Base-by-base conservation (phyloP, 2,329 filamentous ascomycete genomes). In the Hortaea sp. region DNA sequence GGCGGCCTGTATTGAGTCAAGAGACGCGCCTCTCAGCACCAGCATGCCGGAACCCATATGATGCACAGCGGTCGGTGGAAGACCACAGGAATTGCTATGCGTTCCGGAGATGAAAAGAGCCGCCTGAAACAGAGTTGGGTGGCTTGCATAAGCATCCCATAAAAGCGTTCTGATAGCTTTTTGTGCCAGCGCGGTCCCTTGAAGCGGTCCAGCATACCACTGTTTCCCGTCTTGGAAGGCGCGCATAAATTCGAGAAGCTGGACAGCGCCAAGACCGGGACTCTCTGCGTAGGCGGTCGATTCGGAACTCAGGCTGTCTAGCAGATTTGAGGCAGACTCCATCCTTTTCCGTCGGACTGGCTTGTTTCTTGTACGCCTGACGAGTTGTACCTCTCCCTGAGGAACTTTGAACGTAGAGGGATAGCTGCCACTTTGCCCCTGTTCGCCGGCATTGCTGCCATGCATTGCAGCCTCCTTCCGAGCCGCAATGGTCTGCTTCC, bases 31-130 rank as follows among this genome's bases (percentile, higher is more conserved):
- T 11, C 54, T 46, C 34, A 57, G 47, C 10, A 51, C 44, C 3
- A 54, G 28, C 38, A 56, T 34, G 11, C 54, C 54, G 9, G 49
- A 43, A 7, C 53, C 54, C 27, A 56, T 51, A 40, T 50, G 45
- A 6, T 20, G 27, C 2, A 53, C 43, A n/a, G 49, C 49, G 2
- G 43, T 41, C 5, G 38, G 37, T 12, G 52, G 48, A 7, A 55
- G 45, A 6, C 54, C 54, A 27, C 54, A 57, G 2, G 54, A 49
- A 39, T 57, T 57, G 38, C 48, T 47, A 40, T 49, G 42, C 4
- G 54, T 57, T 3, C 53, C 53, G 1, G 53, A 47, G 5, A 57
- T 42, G 43, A 57, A 57, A 10, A 55, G 9, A 6, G 54, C 49
- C 5, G 52, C 53, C 39, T 57, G 49, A 30, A 56, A 57, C 13